phyloP scores from a whole-genome alignment of 306 rosid genomes.

The Lotus japonicus region DNA sequence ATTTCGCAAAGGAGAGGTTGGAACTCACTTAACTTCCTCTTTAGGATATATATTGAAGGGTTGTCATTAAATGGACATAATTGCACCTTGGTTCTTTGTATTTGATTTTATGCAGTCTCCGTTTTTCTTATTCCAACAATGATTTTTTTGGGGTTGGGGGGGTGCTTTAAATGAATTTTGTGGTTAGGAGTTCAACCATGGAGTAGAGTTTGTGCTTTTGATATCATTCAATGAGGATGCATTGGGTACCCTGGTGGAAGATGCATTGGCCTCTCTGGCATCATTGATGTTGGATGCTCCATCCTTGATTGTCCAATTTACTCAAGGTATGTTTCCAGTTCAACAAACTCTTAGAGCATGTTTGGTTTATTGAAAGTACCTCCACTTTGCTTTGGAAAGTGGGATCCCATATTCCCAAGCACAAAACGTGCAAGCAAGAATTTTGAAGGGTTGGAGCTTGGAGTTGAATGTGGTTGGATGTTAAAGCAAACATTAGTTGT shows the following conservation, averaged over 20 bases:
- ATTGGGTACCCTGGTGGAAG: constrained; percentile 32
- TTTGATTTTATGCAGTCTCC: not conserved
- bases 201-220: constrained; percentile 78
- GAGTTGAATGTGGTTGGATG: no score
- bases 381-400: no score
- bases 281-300: constrained; percentile 46
- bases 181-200: constrained; percentile 75
- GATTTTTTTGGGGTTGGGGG: not conserved
- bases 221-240: constrained; percentile 49
- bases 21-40: constrained; percentile 16
- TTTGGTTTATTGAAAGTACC: no score
- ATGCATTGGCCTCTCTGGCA: constrained; percentile 57
- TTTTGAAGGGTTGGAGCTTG: no score
- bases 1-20: constrained; percentile 94
- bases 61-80: not conserved
- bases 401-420: no score
- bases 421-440: no score
- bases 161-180: constrained; percentile 13
- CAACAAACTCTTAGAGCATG: not conserved
- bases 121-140: not conserved
- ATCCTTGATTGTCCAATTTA: constrained; percentile 79
- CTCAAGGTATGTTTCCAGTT: constrained; percentile 47
- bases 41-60: not conserved
- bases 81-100: not conserved
- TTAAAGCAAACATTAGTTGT: not conserved